A percentile compares a stretch with the other conserved stretches of the same genome.
These are phyloP conservation scores for Trametes hirsuta DNA, from an alignment of 1,284 basidiomycete species.

Conservation along the genomic window DNA sequence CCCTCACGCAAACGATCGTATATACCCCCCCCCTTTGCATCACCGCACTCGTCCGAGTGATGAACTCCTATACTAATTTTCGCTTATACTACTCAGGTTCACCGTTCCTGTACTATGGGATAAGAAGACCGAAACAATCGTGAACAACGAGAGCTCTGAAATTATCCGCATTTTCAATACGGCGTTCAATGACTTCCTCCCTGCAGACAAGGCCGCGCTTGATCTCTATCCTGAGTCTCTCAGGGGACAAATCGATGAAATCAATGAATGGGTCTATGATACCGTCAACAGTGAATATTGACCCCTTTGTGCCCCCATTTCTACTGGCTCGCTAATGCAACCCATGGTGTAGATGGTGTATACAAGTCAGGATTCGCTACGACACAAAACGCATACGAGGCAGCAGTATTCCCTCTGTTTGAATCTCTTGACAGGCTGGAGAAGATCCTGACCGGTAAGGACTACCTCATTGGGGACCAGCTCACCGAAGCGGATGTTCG, in stretches of 20 bases:
- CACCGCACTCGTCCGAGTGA: too few relatives aligned
- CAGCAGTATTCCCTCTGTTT: conserved; percentile 74
- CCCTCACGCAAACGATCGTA: not conserved
- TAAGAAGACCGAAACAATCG: conserved; percentile 86
- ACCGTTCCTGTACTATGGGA: conserved; percentile 96
- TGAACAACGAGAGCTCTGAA: conserved; percentile 94
- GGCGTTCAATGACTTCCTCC: conserved; percentile 77
- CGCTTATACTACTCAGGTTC: conserved; percentile 42
- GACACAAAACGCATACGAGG: conserved; percentile 81
- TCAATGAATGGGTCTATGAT: conserved; percentile 90
- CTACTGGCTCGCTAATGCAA: not conserved
- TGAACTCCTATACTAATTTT: too few relatives aligned
- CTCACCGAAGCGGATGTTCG: conserved; percentile 94
- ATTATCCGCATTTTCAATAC: conserved; percentile 93
- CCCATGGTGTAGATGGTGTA: conserved; percentile 62
- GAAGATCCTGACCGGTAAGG: conserved; percentile 73
- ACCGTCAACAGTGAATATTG: conserved; percentile 72
- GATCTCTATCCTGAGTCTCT: conserved; percentile 29
- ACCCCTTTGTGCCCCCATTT: not conserved
- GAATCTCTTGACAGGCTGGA: conserved; percentile 83
- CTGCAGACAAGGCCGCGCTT: conserved; percentile 59
- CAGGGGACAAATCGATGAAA: conserved; percentile 74
- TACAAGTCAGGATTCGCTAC: conserved; percentile 93
- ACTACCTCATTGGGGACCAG: conserved; percentile 80
- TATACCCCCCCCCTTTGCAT: too few relatives aligned